Base-by-base conservation (phyloP, 768 basidiomycete species). In the Russula vinacea region DNA sequence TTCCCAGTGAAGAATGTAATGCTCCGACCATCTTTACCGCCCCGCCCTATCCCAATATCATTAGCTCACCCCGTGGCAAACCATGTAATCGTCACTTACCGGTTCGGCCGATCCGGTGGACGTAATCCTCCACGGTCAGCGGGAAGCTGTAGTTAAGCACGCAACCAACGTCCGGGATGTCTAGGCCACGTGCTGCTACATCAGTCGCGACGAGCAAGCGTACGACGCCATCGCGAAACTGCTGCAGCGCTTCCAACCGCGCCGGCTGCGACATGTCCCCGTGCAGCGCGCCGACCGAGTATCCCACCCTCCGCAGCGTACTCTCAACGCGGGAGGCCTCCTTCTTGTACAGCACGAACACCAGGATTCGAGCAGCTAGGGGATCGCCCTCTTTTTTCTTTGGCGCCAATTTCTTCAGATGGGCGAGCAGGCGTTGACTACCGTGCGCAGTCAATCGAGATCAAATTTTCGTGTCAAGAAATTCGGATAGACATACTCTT, bases 141-240 rank as follows among this genome's bases (percentile, higher is more conserved):
- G 96, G 96, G 78, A 95, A 98, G n/a, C 92, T 95, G 71, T 97
- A 96, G 77, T 98, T 97, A 74, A 98, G 85, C 53, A 99, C 97
- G 29, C 88, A 83, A 29, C 86, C 90, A 35, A 99, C 97, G 72
- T 96, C 88, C 2, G 97, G 95, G 70, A 99, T 98, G 78, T 99
- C 97, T 67, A 99, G 78, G 10, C 97, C 97, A 58, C 97, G 85
- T 52, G 97, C 94, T 7, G 97, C 97, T 10, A 99, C 97, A 73
- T 99, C 97, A 26, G 93, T 99, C 10, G 97, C 97, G 56, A 99
- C 96, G 67, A 98, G 80, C 32, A 98, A 72, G 47, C 87, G 84
- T 8, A 86, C 89, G 56, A 79, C 81, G 2, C 95, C 96, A 37
- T 80, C 83, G 74, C 94, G 87, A 79, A 99, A 99, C 58, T 83